Base-by-base conservation (phyloP, 1,284 basidiomycete genomes). In the Cryptococcus sp. region DNA sequence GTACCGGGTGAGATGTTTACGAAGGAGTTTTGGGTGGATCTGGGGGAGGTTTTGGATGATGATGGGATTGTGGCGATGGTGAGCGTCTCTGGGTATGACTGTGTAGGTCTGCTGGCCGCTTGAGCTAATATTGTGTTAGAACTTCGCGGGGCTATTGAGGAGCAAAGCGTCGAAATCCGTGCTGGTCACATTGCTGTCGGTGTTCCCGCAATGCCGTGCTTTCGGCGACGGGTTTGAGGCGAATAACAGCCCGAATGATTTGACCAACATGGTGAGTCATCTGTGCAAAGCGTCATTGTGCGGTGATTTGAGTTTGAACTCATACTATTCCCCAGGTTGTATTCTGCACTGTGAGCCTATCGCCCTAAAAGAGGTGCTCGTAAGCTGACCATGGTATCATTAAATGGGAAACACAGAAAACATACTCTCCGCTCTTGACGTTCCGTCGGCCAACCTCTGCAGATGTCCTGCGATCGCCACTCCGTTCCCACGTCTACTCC, bases 1-100 rank as follows among this genome's bases (percentile, higher is more conserved):
- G 85, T 96, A 3, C 91, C 92, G 0, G 79, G 84, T 16, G 85
- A 90, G 66, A 78, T 96, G 43, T 95, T 88, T 75, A 89, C 91
- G 0, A 51, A 81, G 23, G 85, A 91, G 62, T 93, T 93, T 69
- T 94, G 90, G 89, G 60, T 79, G 38, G 84, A 85, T 53, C 72
- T 93, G 47, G 85, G 84, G 66, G 69, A 72, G 4, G 70, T 86
- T 18, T 80, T 94, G 71, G 80, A 82, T n/a, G 78, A 82, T 1
- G 84, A 88, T 52, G 91, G 88, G 2, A 79, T 92, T 5, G 76
- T 94, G 11, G 89, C 85, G 11, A 84, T 94, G 66, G 90, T 93
- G 63, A 76, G 86, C 79, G 12, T 39, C 40, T 20, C 37, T n/a
- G 13, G 44, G 7, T 35, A 23, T 13, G 18, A 24, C 6, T n/a